phyloP scores from a whole-genome alignment of 2,329 filamentous ascomycete genomes.

The Cercospora sp. region DNA sequence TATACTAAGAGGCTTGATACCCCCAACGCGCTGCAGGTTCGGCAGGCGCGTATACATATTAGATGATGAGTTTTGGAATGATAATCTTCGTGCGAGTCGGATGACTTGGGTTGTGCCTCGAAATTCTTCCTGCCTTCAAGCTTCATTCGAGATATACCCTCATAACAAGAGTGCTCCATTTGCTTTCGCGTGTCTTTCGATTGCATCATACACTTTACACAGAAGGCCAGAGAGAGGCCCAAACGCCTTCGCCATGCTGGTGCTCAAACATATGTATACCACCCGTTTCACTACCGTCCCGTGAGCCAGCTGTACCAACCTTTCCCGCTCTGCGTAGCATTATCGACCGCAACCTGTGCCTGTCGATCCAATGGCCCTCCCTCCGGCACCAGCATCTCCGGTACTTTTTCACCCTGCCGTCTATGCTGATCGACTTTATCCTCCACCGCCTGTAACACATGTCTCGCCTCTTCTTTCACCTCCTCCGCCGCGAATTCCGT shows the following conservation, averaged over 20 bases:
- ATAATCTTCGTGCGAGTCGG: neutral
- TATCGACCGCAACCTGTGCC: conserved; percentile 44
- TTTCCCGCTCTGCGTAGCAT: conserved; percentile 42
- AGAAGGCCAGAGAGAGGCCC: neutral
- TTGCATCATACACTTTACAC: conserved; percentile 7
- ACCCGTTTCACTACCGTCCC: conserved; percentile 34
- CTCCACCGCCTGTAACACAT: conserved; percentile 39
- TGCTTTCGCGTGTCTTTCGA: neutral
- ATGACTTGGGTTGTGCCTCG: neutral
- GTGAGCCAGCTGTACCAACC: conserved; percentile 51
- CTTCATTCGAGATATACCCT: neutral
- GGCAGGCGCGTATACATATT: conserved; percentile 1
- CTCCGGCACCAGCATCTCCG: conserved; percentile 30
- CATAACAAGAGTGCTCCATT: neutral
- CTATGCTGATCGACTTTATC: conserved; percentile 35
- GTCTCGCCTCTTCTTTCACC: conserved; percentile 26
- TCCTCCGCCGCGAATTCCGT: neutral
- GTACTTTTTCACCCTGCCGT: conserved; percentile 33
- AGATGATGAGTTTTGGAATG: neutral
- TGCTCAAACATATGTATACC: conserved; percentile 10
- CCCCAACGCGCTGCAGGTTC: neutral
- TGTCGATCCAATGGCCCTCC: conserved; percentile 52
- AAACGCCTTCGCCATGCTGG: conserved; percentile 20
- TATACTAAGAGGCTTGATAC: conserved; percentile 6
- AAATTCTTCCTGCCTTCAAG: neutral